Evolutionary conservation across 148 eudicot genomes (phyloP).

Genomic region (Chenopodium album): DNA sequence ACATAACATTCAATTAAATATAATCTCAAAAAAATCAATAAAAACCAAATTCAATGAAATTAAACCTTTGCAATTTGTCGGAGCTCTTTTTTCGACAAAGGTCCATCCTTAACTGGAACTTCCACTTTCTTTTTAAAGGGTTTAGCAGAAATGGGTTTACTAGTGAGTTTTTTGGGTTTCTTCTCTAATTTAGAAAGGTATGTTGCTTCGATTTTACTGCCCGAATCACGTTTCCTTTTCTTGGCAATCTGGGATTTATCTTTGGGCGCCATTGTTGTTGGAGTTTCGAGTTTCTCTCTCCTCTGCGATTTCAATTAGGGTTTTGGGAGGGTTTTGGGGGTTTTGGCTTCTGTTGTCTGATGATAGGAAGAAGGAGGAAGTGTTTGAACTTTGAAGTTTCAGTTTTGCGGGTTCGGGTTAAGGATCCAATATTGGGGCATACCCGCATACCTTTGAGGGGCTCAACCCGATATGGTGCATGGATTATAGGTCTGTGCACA

Average conservation of each 20-base stretch:
- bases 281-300: not conserved
- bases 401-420: not conserved
- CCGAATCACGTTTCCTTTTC: constrained; percentile 45
- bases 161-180: constrained; percentile 23
- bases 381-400: not conserved
- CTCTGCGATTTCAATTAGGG: constrained; percentile 6
- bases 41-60: not conserved
- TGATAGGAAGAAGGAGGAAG: not conserved
- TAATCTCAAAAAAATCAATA: not conserved
- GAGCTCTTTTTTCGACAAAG: constrained; percentile 21
- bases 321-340: constrained; percentile 28
- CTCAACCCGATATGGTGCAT: too few relatives aligned
- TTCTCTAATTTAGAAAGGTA: constrained; percentile 36
- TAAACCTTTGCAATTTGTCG: constrained; percentile 21
- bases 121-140: constrained; percentile 6
- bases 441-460: too few relatives aligned
- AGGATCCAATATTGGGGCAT: not conserved
- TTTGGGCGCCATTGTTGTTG: constrained; percentile 32
- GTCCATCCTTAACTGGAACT: constrained; percentile 2
- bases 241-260: constrained; percentile 24
- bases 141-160: constrained; percentile 16
- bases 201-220: constrained; percentile 19
- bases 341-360: not conserved
- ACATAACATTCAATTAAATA: not conserved
- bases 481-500: too few relatives aligned